These are phyloP conservation scores for Penicillium sp. DNA, from an alignment of 2,329 filamentous ascomycete genomes.

Conservation along the genomic window DNA sequence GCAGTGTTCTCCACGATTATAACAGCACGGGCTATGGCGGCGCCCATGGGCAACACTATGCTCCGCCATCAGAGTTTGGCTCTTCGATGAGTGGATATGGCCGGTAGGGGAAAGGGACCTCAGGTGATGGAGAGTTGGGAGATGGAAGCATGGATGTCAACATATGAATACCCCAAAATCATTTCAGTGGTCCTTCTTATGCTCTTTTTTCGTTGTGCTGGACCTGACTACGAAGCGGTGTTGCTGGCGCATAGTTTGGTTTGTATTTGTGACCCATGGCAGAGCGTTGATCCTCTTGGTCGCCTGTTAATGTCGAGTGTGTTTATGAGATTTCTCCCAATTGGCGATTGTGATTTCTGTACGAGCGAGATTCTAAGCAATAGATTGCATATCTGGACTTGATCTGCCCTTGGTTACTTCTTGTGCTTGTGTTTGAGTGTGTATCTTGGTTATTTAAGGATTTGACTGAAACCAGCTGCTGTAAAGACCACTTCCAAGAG, in stretches of 20 bases:
- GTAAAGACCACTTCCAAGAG: too few relatives aligned
- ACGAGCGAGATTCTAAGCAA: slow-evolving; percentile 7
- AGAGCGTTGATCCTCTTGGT: not conserved
- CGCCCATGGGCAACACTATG: slow-evolving; percentile 37
- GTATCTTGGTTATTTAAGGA: too few relatives aligned
- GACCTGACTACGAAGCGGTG: slow-evolving; percentile 36
- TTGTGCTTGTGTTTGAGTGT: too few relatives aligned
- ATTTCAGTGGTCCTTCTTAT: slow-evolving; percentile 12
- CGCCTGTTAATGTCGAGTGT: not conserved
- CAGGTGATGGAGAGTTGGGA: slow-evolving; percentile 5
- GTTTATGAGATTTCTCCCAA: not conserved
- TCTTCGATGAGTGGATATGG: slow-evolving; percentile 22
- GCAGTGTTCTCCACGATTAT: slow-evolving; percentile 42
- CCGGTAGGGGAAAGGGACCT: slow-evolving; percentile 7
- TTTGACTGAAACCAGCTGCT: too few relatives aligned
- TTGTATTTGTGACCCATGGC: slow-evolving; percentile 16
- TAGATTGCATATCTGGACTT: slow-evolving; percentile 6
- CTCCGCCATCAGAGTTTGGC: slow-evolving; percentile 19
- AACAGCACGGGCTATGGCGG: slow-evolving; percentile 45
- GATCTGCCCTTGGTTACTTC: too few relatives aligned
- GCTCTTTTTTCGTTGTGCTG: slow-evolving; percentile 24
- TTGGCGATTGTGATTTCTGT: slow-evolving; percentile 7
- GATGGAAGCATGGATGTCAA: slow-evolving; percentile 11
- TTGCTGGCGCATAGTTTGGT: slow-evolving; percentile 32
- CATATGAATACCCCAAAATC: slow-evolving; percentile 25